Percentiles rank a stretch among this genome's conserved stretches.
Conservation (phyloP, 805 yeast genomes). For the Saccharomyces mikatae region DNA sequence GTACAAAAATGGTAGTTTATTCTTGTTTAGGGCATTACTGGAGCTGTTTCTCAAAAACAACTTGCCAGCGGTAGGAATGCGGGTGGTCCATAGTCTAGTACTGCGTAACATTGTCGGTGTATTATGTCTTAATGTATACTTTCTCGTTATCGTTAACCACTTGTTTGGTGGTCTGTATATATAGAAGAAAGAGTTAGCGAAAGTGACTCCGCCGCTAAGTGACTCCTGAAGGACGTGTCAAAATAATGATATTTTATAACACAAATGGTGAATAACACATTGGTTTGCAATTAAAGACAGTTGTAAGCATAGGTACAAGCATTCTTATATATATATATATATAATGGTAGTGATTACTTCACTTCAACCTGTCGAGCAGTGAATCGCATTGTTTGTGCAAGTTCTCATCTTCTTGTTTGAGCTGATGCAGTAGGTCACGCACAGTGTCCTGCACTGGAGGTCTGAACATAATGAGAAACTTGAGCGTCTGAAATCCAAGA, state of each 20-base stretch:
- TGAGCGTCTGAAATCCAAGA: conserved; percentile 75
- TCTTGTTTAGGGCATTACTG: conserved; percentile 25
- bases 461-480: conserved; percentile 77
- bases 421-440: conserved; percentile 23
- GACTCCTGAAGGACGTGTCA: background rate
- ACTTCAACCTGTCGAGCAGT: conserved; percentile 22
- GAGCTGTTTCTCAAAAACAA: conserved; percentile 21
- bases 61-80: conserved; percentile 2
- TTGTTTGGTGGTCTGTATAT: background rate
- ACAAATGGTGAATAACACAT: background rate
- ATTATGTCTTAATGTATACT: background rate
- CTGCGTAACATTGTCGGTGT: conserved; percentile 4
- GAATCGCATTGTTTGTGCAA: conserved; percentile 22
- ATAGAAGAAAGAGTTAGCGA: background rate
- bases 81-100: background rate
- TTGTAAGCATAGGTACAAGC: background rate
- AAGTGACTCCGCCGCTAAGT: background rate
- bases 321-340: background rate
- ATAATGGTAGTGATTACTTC: conserved; percentile 2
- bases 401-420: conserved; percentile 20
- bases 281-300: conserved; percentile 6
- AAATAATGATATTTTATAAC: background rate
- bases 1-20: conserved; percentile 27
- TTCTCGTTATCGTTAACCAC: background rate
- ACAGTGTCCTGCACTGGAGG: conserved; percentile 60